These are phyloP conservation scores for Neurospora sp. DNA, from an alignment of 495 filamentous ascomycete species.

Conservation along the genomic window DNA sequence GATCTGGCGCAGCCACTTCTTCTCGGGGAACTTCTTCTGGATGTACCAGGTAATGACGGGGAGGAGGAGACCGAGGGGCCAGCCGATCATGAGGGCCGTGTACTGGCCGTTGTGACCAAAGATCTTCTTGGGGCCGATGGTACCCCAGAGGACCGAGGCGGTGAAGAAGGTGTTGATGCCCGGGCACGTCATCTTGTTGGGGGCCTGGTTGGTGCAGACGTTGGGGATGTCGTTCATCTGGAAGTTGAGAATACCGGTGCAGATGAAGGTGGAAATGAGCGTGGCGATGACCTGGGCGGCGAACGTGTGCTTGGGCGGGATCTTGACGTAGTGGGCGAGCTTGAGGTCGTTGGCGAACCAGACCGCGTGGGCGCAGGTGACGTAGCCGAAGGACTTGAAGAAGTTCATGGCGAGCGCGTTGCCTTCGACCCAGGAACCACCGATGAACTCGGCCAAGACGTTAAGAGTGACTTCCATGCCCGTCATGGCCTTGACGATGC, in stretches of 20 bases:
- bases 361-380: constrained; percentile 24
- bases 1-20: constrained; percentile 22
- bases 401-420: constrained; percentile 33
- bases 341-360: constrained; percentile 31
- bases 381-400: constrained; percentile 32
- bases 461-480: constrained; percentile 28
- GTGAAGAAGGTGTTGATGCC: constrained; percentile 32
- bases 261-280: constrained; percentile 24
- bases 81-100: constrained; percentile 23
- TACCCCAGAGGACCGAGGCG: constrained; percentile 31
- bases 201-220: constrained; percentile 27
- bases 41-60: constrained; percentile 18
- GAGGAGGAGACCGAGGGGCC: constrained; percentile 24
- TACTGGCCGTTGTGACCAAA: constrained; percentile 29
- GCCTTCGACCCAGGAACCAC: constrained; percentile 22
- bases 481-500: constrained; percentile 30
- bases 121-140: constrained; percentile 29
- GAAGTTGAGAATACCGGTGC: constrained; percentile 27
- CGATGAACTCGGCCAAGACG: constrained; percentile 33
- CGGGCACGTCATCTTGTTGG: constrained; percentile 28
- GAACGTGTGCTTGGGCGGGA: constrained; percentile 31
- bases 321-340: constrained; percentile 33
- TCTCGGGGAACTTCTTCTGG: constrained; percentile 12
- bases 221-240: constrained; percentile 27
- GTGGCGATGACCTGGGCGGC: constrained; percentile 26